These are phyloP conservation scores for Fusarium beomiforme DNA, from an alignment of 2,329 filamentous ascomycete species.

Conservation along the genomic window DNA sequence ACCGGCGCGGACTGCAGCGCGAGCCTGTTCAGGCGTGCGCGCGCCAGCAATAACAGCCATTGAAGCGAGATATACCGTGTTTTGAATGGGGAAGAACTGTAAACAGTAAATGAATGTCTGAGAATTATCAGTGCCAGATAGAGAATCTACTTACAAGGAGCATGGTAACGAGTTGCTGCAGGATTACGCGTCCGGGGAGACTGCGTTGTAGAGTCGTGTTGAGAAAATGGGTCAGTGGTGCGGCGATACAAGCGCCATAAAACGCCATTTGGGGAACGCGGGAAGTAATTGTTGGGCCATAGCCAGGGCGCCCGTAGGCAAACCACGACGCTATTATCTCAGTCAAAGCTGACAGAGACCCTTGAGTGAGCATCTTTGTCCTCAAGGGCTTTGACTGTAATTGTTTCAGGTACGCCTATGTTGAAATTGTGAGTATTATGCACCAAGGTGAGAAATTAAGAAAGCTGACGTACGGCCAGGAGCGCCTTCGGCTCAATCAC, in stretches of 20 bases:
- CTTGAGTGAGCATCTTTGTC: slow-evolving; percentile 17
- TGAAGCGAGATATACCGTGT: slow-evolving; percentile 15
- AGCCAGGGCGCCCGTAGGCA: slow-evolving; percentile 10
- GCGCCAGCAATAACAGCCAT: slow-evolving; percentile 25
- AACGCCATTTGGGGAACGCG: slow-evolving; percentile 26
- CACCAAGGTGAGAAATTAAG: accelerated
- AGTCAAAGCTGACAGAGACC: slow-evolving; percentile 11
- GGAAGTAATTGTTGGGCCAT: slow-evolving; percentile 15
- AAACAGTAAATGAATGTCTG: not conserved
- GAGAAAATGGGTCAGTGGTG: slow-evolving; percentile 16
- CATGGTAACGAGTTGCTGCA: slow-evolving; percentile 1
- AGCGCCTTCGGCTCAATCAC: slow-evolving; percentile 6
- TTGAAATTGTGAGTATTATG: not conserved
- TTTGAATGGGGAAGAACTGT: slow-evolving; percentile 22
- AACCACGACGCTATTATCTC: slow-evolving; percentile 14
- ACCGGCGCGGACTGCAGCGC: slow-evolving; percentile 1
- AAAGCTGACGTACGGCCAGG: not conserved
- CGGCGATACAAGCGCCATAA: slow-evolving; percentile 17
- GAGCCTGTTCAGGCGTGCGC: slow-evolving; percentile 8
- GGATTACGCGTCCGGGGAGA: not conserved
- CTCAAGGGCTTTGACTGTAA: slow-evolving; percentile 15
- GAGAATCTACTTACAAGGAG: not conserved
- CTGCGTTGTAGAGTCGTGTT: slow-evolving; percentile 4
- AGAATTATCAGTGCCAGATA: accelerated
- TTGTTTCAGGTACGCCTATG: slow-evolving; percentile 16